phyloP scores from a whole-genome alignment of 345 rosid genomes.

The Citrus australasica region DNA sequence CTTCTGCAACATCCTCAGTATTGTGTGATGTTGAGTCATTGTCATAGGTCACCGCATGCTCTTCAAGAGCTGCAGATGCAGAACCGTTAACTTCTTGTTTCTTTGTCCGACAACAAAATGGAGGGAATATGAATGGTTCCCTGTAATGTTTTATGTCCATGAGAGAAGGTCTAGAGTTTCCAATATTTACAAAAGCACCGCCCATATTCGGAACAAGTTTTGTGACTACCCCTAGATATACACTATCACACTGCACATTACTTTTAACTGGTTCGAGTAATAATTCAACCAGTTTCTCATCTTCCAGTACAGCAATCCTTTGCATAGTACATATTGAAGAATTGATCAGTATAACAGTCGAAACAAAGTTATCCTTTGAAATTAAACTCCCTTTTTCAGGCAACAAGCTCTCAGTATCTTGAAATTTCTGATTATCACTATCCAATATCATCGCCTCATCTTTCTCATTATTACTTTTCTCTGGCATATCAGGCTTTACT shows the following conservation, averaged over 20 bases:
- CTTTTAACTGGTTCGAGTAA: slow-evolving; percentile 89
- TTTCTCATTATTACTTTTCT: slow-evolving; percentile 26
- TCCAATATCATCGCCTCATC: slow-evolving; percentile 23
- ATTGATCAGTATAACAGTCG: slow-evolving; percentile 69
- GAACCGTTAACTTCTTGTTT: slow-evolving; percentile 42
- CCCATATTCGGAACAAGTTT: slow-evolving; percentile 96
- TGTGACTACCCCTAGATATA: slow-evolving; percentile 77
- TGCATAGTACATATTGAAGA: slow-evolving; percentile 94
- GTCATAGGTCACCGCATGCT: slow-evolving; percentile 32
- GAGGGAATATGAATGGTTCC: slow-evolving; percentile 88
- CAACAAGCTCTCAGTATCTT: slow-evolving; percentile 37
- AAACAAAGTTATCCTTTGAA: slow-evolving; percentile 44
- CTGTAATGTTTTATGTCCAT: slow-evolving; percentile 78
- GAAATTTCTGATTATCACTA: slow-evolving; percentile 33
- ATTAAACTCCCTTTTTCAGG: slow-evolving; percentile 40
- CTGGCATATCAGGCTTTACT: slow-evolving; percentile 25
- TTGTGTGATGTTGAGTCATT: slow-evolving; percentile 30
- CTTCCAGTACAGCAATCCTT: slow-evolving; percentile 93
- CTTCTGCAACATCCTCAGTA: slow-evolving; percentile 52
- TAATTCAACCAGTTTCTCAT: slow-evolving; percentile 83
- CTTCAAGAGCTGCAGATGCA: slow-evolving; percentile 29
- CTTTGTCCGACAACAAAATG: slow-evolving; percentile 56
- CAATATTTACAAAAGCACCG: slow-evolving; percentile 96
- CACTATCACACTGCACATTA: slow-evolving; percentile 88
- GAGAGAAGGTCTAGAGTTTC: slow-evolving; percentile 75